Evolutionary conservation across 495 filamentous ascomycete genomes (phyloP), one percentile per base, ranked within the genome.

Genomic region (Schizothecium vesticola): DNA sequence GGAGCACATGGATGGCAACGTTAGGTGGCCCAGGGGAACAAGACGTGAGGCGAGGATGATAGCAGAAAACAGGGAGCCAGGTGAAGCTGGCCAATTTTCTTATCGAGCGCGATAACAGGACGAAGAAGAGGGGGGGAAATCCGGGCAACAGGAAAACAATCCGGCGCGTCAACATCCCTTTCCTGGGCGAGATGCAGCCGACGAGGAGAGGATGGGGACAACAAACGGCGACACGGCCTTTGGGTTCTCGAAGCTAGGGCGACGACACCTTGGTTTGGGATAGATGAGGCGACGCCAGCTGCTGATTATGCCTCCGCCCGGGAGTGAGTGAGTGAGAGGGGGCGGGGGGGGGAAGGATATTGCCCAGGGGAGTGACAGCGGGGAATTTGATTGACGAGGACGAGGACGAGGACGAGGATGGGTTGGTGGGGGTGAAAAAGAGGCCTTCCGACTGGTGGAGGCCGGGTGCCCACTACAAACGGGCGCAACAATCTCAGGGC

Each of bases 241-340:
- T n/a, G 51, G 24, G 29, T 69, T 67, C 69, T 70, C 59, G 69
- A 70, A 71, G 66, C 28, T 43, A 66, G 51, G 58, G 8, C 51
- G 26, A 22, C 29, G 61, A 56, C 63, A 36, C 60, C 67, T n/a
- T n/a, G 5, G 70, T 70, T 71, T 70, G 66, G 63, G 71, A 71
- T 73, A 70, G 56, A 71, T 70, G 66, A 70, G 55, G 55, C 19
- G 2, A 51, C 43, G 43, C 29, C 58, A 25, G 26, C 43, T 59
- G 56, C 67, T 56, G 31, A 12, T 43, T 13, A 59, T 36, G 26
- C 23, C 31, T 64, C 31, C 61, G 43, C 24, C 57, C 43, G 43
- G n/a, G 43, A 51, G 43, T 51, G 43, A 13, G 43, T n/a, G 43
- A 51, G 43, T 51, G 43, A 13, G 31, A 51, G 43, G 43, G 43